Evolutionary conservation across 202 grass and related monocot species (phyloP), one percentile per base, ranked within the genome.

Genomic region (Schoenoplectus tabernaemontani): DNA sequence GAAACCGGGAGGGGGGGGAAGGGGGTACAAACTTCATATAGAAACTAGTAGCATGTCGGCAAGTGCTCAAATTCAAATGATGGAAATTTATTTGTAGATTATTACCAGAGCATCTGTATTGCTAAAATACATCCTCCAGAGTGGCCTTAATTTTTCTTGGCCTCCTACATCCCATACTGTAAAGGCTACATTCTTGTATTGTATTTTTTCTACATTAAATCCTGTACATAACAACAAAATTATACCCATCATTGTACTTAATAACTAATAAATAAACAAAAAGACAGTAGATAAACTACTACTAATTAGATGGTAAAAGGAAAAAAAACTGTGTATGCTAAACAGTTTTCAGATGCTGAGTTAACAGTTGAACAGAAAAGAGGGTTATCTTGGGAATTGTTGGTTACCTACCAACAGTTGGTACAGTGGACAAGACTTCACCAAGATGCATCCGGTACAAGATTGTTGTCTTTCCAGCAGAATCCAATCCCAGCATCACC

Each of bases 151-250:
- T 78, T 98, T 98, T 89, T 98, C 91, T 89, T 98, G 95, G 19
- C 95, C 95, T 2, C 95, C 95, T 83, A 92, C 89, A 87, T 98
- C 95, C 95, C 95, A 95, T 77, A 95, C 91, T 9, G 95, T 98
- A 84, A 98, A 98, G 42, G 78, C 84, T 7, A 98, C 91, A 85
- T 95, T 98, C 78, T 98, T 95, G 72, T 98, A 98, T 54, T 98
- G 95, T 81, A 98, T 89, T 76, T 98, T 98, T 88, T 99, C 92
- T 16, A 99, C 96, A n/a, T 99, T 99, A 82, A 98, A 99, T 72
- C 96, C 96, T 95, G 53, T 78, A 83, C 39, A 26, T 74, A 41
- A 56, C 32, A 54, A 59, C 0, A 78, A 54, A 47, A 84, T 19
- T 46, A 70, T 86, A 77, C 2, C 17, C 4, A 16, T 73, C n/a